Evolutionary conservation across 345 rosid genomes (phyloP), one percentile per base, ranked within the genome.

Genomic region (Eutrema heterophyllum): DNA sequence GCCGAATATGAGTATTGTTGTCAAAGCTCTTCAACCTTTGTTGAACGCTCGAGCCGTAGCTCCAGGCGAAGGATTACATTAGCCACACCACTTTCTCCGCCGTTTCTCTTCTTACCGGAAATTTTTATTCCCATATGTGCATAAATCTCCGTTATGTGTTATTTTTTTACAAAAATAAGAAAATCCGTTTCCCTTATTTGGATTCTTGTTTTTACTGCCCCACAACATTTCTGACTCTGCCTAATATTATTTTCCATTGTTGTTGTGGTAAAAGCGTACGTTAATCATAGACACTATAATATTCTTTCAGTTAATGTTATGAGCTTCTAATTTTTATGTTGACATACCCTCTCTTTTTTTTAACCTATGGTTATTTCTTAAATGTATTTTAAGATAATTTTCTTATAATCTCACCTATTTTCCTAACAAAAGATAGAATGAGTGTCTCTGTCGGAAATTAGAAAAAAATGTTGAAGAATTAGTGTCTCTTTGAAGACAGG

Each of bases 1-100:
- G 46, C 97, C 97, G 26, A 88, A 86, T 65, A 88, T 91, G 92
- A 84, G 92, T 78, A 88, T 91, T 38, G 87, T 91, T 24, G 95
- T 88, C 35, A 87, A 91, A 83, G 92, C 94, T 64, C 90, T 88
- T 60, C 89, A 85, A 71, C 88, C 97, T 21, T 87, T 91, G 74
- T 77, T 84, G 68, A 80, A 84, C 63, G 64, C 78, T 64, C 79
- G 84, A 13, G 35, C 80, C 16, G 94, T 83, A 49, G 88, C 88
- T 81, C 66, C 81, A 58, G 65, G 64, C 12, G 73, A 67, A n/a
- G 73, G 56, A 51, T 43, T 67, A 32, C 72, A 51, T 67, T 78
- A 71, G 65, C 58, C 56, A 35, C 44, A 56, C 63, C 75, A 11
- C 64, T 52, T 49, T 14, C 35, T 38, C 51, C 24, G n/a, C 16